Conservation (phyloP, 2,329 filamentous ascomycete species). For the Calonectria multiphialidica region DNA sequence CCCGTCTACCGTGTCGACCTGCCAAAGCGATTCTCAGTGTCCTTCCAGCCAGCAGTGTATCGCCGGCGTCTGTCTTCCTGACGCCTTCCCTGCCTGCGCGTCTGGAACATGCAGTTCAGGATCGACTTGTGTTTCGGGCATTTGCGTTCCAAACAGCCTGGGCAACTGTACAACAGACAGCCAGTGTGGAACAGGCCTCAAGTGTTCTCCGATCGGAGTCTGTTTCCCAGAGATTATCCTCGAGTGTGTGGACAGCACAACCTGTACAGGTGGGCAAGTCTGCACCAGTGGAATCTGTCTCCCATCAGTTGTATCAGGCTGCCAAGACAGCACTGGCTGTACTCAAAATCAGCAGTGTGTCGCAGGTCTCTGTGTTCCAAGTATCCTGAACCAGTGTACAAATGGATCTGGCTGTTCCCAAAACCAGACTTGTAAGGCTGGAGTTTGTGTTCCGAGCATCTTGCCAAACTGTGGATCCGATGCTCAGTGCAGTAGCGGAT, state of each 20-base stretch:
- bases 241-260: background rate
- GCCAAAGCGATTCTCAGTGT: background rate
- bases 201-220: conserved; percentile 2
- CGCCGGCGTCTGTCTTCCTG: background rate
- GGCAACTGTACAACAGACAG: background rate
- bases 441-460: conserved; percentile 2
- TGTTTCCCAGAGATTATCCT: conserved; percentile 7
- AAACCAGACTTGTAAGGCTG: background rate
- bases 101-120: background rate
- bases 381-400: background rate
- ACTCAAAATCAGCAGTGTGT: background rate
- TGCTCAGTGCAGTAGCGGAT: background rate
- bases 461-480: background rate
- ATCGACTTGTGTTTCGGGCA: background rate
- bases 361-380: conserved; percentile 9
- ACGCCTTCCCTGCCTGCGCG: background rate
- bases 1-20: background rate
- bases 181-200: background rate
- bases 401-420: background rate
- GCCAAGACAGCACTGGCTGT: background rate
- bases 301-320: background rate
- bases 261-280: background rate
- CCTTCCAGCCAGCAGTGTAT: background rate
- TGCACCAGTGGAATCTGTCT: conserved; percentile 9
- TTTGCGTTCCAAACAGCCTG: background rate